Evolutionary conservation across 1,284 basidiomycete genomes (phyloP), one percentile per base, ranked within the genome.

Genomic region (Flammula alnicola): DNA sequence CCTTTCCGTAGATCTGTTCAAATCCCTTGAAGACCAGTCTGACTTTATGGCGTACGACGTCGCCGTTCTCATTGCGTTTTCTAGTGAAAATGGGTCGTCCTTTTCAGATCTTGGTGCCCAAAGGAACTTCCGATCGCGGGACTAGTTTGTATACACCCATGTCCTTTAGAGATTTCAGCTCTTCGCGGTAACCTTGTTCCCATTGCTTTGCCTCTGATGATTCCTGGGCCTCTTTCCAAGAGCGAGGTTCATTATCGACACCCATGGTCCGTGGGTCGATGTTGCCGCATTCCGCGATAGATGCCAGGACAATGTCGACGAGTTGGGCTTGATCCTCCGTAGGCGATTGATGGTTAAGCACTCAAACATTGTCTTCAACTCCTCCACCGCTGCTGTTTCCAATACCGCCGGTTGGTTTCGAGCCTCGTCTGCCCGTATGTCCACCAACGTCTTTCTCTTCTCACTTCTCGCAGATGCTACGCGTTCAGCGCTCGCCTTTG

Each of bases 1-100:
- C 72, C n/a, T 63, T 43, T 0, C 77, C 73, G 17, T 60, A 65
- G 1, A 68, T 49, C 45, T 76, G 74, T 4, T 64, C 51, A 55
- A 69, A 80, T 0, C 75, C 75, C 57, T 70, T 63, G 2, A 68
- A 64, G 6, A 77, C 70, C 6, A 72, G 52, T 1, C 63, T 51
- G 0, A 66, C 69, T 49, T 77, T 77, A 57, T 63, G 69, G 10
- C 63, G 49, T 1, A 58, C 56, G n/a, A 72, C 48, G 0, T 57
- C 39, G 1, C 72, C 67, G 31, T 55, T 19, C 16, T 61, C 49
- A 47, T 70, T 29, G 11, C 33, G 56, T 48, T 75, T 75, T 22
- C 63, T 41, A 2, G 43, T 42, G 52, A 69, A 66, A 1, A 73
- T 65, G 19, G 53, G 62, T 30, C 61, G 60, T 6, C 61, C 59